Evolutionary conservation across 1,139 yeast species (phyloP), one percentile per base, ranked within the genome.

Genomic region (Hemisphaericaspora lyxosophila): DNA sequence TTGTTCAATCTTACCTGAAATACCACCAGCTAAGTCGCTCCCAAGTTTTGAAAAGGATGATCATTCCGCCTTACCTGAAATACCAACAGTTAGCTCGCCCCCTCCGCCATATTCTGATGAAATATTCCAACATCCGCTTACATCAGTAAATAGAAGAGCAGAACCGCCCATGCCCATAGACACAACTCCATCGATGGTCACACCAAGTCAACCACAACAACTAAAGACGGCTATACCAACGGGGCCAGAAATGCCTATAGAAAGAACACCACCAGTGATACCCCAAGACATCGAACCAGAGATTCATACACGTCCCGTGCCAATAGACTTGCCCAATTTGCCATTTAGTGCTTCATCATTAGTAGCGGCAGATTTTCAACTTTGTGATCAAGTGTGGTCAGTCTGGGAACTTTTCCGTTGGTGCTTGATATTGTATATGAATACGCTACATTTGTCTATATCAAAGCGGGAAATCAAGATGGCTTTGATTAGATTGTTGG

Each of bases 321-420:
- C 85, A 1, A 49, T 68, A 19, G 78, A 75, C 25, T 60, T 79
- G 12, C 86, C 86, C 0, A 68, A 72, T 32, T 62, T 80, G 11
- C 85, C 84, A 3, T 80, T 80, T 44, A 57, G 76, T 7, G 70
- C 83, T 0, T 68, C 75, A 4, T 59, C 74, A 1, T 57, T 81
- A 31, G 69, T 67, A n/a, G 67, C 68, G 24, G 62, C 64, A 16
- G 83, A 80, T 46, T 69, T 78, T 40, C 56, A 52, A 27, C 50
- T 43, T 37, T 78, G 71, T 56, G 53, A 39, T 34, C 62, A 39
- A 41, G 67, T 61, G 33, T 72, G 71, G 74, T 72, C 62, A 33
- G 60, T 57, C 44, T 62, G 49, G 31, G 67, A 47, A 54, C 64
- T 60, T 60, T 88, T 61, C 53, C 53, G 39, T 52, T 75, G 66